Base-by-base conservation (phyloP, 2,329 filamentous ascomycete genomes). In the Elsinoe necatrix region DNA sequence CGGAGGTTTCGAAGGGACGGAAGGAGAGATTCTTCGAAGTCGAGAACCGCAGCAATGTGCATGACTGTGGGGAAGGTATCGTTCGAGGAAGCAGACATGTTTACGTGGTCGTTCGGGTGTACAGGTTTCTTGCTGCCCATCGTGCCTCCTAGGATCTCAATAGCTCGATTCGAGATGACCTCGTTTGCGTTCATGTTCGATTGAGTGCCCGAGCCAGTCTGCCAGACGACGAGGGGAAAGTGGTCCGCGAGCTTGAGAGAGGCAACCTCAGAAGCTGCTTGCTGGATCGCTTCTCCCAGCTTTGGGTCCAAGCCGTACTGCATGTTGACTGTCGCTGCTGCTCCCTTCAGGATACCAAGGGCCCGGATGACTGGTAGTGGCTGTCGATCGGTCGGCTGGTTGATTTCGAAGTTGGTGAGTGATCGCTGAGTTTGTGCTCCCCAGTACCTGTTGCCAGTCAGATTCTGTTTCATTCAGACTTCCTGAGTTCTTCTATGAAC, bases 111-210 rank as follows among this genome's bases (percentile, higher is more conserved):
- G 76, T 97, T 98, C 68, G 93, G 93, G 77, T 98, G 93, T 62
- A 98, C 93, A 25, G 93, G 93, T 80, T 95, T 95, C 85, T 97
- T 97, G 82, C 79, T 85, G 66, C 93, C 93, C 88, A 90, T 95
- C 63, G 80, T 81, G 67, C 93, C 93, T 65, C 93, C 93, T 55
- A 97, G 81, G 62, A 97, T 95, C 79, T 97, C 92, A 73, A 97
- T 97, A 63, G 93, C 93, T 63, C 93, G 89, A 82, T 97, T 98
- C 63, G 92, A 96, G 74, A 98, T 97, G 74, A 98, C 93, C 74
- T 98, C 93, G 79, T 98, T 98, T 71, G 92, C 91, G 78, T 98
- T 98, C 93, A 97, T 97, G 83, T 95, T 97, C 73, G 91, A 96
- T 80, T 97, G 93, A 27, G 93, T 97, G 70, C 93, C 93, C 52